Base-by-base conservation (phyloP, 441 rosid genomes). In the Populus tomentosa region DNA sequence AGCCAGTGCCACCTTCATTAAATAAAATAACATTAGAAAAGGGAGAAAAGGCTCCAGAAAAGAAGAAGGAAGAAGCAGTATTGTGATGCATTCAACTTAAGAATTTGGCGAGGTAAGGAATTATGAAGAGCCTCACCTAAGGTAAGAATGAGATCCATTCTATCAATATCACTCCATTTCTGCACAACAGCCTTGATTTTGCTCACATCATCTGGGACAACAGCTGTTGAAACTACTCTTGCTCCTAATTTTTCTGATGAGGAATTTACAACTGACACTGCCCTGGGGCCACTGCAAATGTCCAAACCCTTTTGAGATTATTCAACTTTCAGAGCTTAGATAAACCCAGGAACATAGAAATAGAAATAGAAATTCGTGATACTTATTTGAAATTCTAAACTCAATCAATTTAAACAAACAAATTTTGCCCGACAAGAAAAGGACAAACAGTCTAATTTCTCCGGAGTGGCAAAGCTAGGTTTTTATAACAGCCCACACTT, bases 1-100 rank as follows among this genome's bases (percentile, higher is more conserved):
- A 96, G 83, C 98, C 99, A 74, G 97, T 96, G 78, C 99, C 98
- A 72, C 99, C 97, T 96, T 71, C 72, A 79, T 78, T 50, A 81
- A 81, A 21, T 18, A 80, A 75, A 56, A 50, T 68, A 72, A 68
- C 18, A 74, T 80, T 61, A 76, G 73, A 80, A 33, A 64, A 56
- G 10, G 72, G 26, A 23, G 8, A 36, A 78, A 20, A 78, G 21
- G 68, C 26, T 61, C 35, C 23, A 66, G 28, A 28, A 20, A 62
- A 74, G 18, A 61, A 79, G 11, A 10, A 64, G 11, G 11, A 67
- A 11, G 5, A 30, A 30, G 38, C n/a, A 20, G 70, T 76, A 23
- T 35, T 4, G 46, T 32, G 30, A 40, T 26, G 42, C 5, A 66
- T 68, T 69, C 56, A 40, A 59, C 68, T 70, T 66, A 11, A 71